phyloP scores from a whole-genome alignment of 768 basidiomycete genomes.

The Mycena filopes region DNA sequence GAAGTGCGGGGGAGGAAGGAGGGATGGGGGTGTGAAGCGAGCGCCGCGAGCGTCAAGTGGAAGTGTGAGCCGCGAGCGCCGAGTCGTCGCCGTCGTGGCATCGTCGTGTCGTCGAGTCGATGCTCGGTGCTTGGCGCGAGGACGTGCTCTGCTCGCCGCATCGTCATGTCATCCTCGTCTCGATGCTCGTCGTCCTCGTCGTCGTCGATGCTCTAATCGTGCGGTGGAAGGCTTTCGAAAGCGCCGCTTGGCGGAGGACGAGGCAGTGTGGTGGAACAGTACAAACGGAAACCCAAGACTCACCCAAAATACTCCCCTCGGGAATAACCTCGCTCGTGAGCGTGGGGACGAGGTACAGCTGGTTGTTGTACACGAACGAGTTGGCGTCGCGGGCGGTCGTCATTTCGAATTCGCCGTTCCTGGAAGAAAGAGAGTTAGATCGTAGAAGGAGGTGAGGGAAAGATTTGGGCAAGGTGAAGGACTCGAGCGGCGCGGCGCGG shows the following conservation, averaged over 20 bases:
- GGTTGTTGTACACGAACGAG: slow-evolving; percentile 79
- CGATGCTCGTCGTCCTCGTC: too few species aligned
- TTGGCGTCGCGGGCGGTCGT: slow-evolving; percentile 78
- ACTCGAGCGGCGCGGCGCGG: neutral
- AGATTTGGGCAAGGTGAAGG: neutral
- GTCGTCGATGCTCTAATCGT: too few species aligned
- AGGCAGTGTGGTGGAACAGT: neutral
- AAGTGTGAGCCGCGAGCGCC: too few species aligned
- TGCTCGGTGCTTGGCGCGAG: too few species aligned
- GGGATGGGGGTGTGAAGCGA: too few species aligned
- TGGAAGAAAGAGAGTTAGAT: slow-evolving; percentile 38
- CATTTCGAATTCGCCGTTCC: slow-evolving; percentile 90
- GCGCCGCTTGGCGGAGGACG: too few species aligned
- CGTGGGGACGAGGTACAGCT: slow-evolving; percentile 88
- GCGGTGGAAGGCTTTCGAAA: too few species aligned
- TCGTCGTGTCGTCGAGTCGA: too few species aligned
- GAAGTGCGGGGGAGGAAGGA: neutral
- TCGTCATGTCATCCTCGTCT: too few species aligned
- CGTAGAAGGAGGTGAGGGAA: neutral
- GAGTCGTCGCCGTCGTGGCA: too few species aligned
- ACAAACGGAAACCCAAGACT: neutral
- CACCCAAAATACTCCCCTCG: slow-evolving; percentile 53
- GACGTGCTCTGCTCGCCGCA: too few species aligned
- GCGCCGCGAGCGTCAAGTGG: too few species aligned
- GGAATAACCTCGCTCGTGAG: slow-evolving; percentile 84